Conservation (phyloP, 108 stramenopile species). For the Fragilariopsis cylindrus region DNA sequence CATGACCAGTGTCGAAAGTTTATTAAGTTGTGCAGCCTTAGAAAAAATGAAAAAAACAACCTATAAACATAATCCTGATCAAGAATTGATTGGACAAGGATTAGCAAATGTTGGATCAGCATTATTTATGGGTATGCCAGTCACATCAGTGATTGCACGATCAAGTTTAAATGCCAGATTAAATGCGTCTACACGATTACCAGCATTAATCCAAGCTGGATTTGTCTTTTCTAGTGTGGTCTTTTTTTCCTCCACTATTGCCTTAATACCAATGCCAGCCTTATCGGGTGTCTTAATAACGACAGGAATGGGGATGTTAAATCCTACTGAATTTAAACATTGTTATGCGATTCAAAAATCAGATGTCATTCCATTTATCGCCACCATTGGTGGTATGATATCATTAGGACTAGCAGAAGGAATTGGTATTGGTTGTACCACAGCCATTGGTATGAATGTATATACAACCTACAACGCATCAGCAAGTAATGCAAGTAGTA, state of each 20-base stretch:
- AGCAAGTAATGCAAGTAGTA: background rate
- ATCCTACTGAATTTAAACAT: constrained; percentile 39
- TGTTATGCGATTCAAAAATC: constrained; percentile 32
- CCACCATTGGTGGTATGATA: constrained; percentile 43
- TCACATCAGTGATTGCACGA: constrained; percentile 45
- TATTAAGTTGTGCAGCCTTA: constrained; percentile 36
- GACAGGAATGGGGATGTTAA: constrained; percentile 31
- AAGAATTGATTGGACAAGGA: constrained; percentile 46
- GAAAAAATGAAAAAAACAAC: constrained; percentile 49
- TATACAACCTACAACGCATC: constrained; percentile 12
- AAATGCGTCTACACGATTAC: constrained; percentile 32
- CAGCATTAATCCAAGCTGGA: constrained; percentile 35
- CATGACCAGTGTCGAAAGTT: constrained; percentile 43
- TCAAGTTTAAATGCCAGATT: constrained; percentile 32
- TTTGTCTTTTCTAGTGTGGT: constrained; percentile 42
- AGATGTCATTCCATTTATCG: constrained; percentile 26
- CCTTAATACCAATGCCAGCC: constrained; percentile 36
- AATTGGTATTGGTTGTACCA: constrained; percentile 39
- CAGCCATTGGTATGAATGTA: constrained; percentile 28
- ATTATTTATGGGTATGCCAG: constrained; percentile 43
- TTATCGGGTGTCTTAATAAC: constrained; percentile 31
- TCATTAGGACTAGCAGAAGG: constrained; percentile 45
- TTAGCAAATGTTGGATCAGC: constrained; percentile 38
- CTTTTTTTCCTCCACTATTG: constrained; percentile 26
- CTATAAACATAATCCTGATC: constrained; percentile 39